Evolutionary conservation across 208 protist species (phyloP), one percentile per base, ranked within the genome.

Genomic region (Crithidia brevicula): DNA sequence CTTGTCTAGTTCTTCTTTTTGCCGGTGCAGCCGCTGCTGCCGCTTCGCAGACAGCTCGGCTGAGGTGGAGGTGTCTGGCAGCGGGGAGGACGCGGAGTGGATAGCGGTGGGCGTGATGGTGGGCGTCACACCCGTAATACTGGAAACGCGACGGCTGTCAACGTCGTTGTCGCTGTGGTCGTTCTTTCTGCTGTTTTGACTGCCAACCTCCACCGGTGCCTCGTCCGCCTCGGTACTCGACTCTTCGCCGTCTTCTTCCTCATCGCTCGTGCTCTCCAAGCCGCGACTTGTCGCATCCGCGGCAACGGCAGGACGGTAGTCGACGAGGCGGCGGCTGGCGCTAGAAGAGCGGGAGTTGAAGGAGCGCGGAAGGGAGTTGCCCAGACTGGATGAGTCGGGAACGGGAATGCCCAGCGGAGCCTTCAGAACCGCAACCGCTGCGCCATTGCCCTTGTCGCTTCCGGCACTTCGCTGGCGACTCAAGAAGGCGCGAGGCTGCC

Each of bases 1-100:
- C 47, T 67, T 69, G 16, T 63, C 56, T n/a, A 73, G 62, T 47
- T 79, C 69, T 31, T 72, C 54, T 51, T 67, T 28, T 34, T 61
- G 67, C 46, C 45, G 36, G 43, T 42, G 43, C 49, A 70, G 43
- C 10, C 70, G 51, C 43, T 72, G 60, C 34, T 74, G 60, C 36
- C 66, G 54, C 49, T 45, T 58, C 0, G 20, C 58, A 6, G 67
- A 65, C n/a, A 27, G 8, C 34, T 70, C 16, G 38, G 31, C 52
- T 33, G 34, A 36, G 30, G 51, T 62, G 34, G 65, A 56, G 16
- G 58, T 45, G 49, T 53, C 67, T 2, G 36, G 38, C 49, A 66
- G 36, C 18, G 57, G 57, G 11, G 58, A 73, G 22, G 54, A 52
- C 20, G 58, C 38, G 27, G 58, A 60, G 28, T 46, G 49, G 8